These are phyloP conservation scores for Cladorrhinum samala DNA, from an alignment of 495 filamentous ascomycete genomes.

Conservation along the genomic window DNA sequence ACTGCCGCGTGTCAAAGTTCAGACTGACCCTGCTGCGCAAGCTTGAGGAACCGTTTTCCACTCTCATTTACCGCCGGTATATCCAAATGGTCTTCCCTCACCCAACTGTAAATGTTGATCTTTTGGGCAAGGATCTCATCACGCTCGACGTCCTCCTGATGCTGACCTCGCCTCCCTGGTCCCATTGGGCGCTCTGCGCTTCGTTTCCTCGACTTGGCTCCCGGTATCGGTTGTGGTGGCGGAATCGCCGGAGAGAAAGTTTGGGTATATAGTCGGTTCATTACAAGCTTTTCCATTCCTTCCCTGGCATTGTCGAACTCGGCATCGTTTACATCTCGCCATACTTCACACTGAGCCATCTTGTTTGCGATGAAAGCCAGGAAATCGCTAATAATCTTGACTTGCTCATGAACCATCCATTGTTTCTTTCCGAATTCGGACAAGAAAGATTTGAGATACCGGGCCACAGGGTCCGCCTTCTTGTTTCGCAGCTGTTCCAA, in stretches of 20 bases:
- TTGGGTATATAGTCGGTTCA: conserved; percentile 95
- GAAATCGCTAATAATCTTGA: conserved; percentile 97
- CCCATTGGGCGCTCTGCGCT: conserved; percentile 64
- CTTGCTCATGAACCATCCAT: conserved; percentile 99
- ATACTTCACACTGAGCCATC: conserved; percentile 97
- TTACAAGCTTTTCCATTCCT: conserved; percentile 99
- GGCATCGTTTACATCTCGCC: conserved; percentile 89
- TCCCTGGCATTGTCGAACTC: conserved; percentile 98
- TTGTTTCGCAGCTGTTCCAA: conserved; percentile 91
- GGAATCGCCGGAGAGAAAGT: conserved; percentile 94
- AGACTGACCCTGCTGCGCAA: conserved; percentile 76
- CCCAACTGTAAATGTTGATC: conserved; percentile 93
- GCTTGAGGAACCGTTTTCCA: conserved; percentile 76
- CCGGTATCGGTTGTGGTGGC: conserved; percentile 64
- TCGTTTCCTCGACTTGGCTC: conserved; percentile 61
- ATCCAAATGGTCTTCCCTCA: conserved; percentile 89
- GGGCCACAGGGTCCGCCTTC: conserved; percentile 92
- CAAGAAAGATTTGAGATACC: conserved; percentile 90
- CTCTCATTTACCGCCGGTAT: conserved; percentile 79
- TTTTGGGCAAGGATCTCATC: conserved; percentile 95
- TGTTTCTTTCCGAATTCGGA: conserved; percentile 94
- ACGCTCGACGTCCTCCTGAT: conserved; percentile 96
- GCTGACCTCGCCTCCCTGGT: conserved; percentile 82
- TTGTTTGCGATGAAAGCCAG: conserved; percentile 96
- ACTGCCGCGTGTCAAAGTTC: neutral